Evolutionary conservation across 169 alveolate genomes (phyloP), one percentile per base, ranked within the genome.

Genomic region (Plasmodium reichenowi): DNA sequence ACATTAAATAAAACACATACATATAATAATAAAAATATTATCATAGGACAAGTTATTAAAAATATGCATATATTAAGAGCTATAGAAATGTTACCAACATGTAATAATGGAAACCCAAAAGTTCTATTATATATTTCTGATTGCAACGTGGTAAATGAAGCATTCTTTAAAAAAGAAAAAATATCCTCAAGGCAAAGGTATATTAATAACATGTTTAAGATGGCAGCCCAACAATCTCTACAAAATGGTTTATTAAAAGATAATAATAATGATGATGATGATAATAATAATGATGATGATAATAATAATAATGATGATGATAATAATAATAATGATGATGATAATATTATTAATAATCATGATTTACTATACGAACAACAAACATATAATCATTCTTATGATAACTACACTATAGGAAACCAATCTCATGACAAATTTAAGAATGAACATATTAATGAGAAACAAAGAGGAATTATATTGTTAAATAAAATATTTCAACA

Each of bases 21-120:
- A 68, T 80, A 80, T 47, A 62, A 80, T 17, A 60, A 71, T 12
- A 80, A 68, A 68, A 66, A 80, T 54, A 67, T 71, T 5, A 43
- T 80, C 17, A 80, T 80, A 9, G 90, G 90, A 0, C 7, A 80
- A 17, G 90, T 80, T 15, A 72, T 80, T 13, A 68, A 67, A 48
- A 80, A 80, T 9, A 80, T 80, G 90, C 90, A 80, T 58, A 67
- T 80, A 8, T 8, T 80, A 15, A 67, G 90, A 59, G 90, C 90
- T 5, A 66, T 80, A 17, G 90, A 80, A 60, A 7, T 80, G 3
- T 32, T 80, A 1, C 90, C 90, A 1, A 80, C 70, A 1, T 50
- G 43, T 54, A 67, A 1, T 8, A 15, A 67, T 15, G 67, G 13
- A 10, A 24, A 26, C 2, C 90, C 90, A 2, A 80, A 80, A 12